phyloP scores from a whole-genome alignment of 108 stramenopile genomes.

The Fistulifera pelliculosa region DNA sequence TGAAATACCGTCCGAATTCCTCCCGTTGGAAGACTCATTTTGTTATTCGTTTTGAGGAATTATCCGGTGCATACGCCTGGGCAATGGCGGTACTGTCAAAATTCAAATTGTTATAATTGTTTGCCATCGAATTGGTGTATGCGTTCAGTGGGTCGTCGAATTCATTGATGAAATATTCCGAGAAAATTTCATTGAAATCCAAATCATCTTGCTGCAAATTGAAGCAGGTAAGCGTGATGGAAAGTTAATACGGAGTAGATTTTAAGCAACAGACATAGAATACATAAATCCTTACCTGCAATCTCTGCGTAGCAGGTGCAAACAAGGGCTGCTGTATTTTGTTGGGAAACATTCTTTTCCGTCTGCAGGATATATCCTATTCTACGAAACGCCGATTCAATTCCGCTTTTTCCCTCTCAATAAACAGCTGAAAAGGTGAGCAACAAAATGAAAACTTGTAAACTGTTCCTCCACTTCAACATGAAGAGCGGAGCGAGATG shows the following conservation, averaged over 20 bases:
- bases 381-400: too few relatives aligned
- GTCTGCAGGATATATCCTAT: too few relatives aligned
- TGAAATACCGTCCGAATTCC: constrained; percentile 59
- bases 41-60: neutral
- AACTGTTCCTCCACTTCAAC: too few relatives aligned
- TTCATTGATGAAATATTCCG: constrained; percentile 56
- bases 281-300: neutral
- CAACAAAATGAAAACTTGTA: too few relatives aligned
- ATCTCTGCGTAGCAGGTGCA: neutral
- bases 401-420: too few relatives aligned
- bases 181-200: constrained; percentile 63
- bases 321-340: constrained; percentile 2
- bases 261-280: neutral
- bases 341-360: neutral
- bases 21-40: constrained; percentile 37
- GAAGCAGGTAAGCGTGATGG: neutral
- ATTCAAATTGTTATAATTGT: constrained; percentile 14
- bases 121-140: constrained; percentile 45
- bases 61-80: too few relatives aligned
- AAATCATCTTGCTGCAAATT: constrained; percentile 30
- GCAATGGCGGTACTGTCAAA: too few relatives aligned
- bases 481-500: too few relatives aligned
- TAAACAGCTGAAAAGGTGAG: too few relatives aligned
- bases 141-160: constrained; percentile 49
- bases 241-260: neutral